phyloP scores from a whole-genome alignment of 2,329 filamentous ascomycete species.

The Pyrenochaeta sp. region DNA sequence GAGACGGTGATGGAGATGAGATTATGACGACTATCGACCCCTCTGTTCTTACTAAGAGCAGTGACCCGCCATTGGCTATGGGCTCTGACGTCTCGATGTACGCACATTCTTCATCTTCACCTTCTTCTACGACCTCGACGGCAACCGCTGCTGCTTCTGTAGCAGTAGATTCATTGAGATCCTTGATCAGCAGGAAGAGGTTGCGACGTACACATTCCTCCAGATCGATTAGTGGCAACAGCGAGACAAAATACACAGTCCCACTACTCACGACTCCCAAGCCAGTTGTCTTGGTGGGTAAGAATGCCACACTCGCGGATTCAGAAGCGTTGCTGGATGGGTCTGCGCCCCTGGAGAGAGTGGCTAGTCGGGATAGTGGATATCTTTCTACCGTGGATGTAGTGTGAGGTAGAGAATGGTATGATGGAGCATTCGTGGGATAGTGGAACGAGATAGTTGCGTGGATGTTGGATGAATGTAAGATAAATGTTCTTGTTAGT shows the following conservation, averaged over 20 bases:
- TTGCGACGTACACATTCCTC: neutral
- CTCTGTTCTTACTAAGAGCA: neutral
- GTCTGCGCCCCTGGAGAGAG: conserved; percentile 27
- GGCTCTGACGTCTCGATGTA: neutral
- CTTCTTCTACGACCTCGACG: neutral
- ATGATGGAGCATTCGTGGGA: too few relatives aligned
- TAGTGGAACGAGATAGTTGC: too few relatives aligned
- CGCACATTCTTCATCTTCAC: neutral
- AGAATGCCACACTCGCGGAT: conserved; percentile 9
- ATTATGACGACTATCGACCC: conserved; percentile 2
- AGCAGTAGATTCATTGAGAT: conserved; percentile 6
- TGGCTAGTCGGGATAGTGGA: conserved; percentile 16
- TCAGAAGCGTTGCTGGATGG: conserved; percentile 8
- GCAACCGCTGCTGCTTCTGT: neutral
- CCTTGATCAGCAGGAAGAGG: conserved; percentile 3
- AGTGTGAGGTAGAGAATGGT: neutral
- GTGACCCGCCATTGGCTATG: neutral
- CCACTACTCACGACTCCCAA: conserved; percentile 1
- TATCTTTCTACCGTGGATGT: neutral
- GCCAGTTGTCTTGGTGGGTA: neutral
- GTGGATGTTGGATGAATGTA: too few relatives aligned
- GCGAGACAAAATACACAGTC: neutral
- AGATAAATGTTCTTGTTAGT: too few relatives aligned
- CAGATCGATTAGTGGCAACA: neutral
- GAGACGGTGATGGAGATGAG: conserved; percentile 13